These are phyloP conservation scores for Posidonia australis DNA, from an alignment of 106 monocot genomes.

Conservation along the genomic window DNA sequence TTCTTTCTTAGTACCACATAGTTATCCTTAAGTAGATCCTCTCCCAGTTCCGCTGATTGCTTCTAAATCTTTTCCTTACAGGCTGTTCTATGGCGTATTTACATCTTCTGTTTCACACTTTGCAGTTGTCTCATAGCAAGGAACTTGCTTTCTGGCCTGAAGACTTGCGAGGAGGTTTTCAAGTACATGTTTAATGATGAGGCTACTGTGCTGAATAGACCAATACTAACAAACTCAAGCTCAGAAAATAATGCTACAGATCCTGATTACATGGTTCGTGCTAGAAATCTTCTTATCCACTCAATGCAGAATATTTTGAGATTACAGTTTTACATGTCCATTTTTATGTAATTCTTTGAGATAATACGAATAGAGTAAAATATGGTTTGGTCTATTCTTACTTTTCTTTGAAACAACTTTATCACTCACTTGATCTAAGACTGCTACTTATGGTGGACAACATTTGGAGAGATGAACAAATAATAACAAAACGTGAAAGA, in stretches of 20 bases:
- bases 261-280: constrained; percentile 47
- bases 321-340: not conserved
- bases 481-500: not conserved
- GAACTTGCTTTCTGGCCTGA: constrained; percentile 86
- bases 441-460: too few species aligned
- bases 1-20: not conserved
- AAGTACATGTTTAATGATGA: constrained; percentile 70
- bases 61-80: not conserved
- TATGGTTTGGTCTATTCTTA: too few species aligned
- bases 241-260: constrained; percentile 47
- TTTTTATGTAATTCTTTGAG: too few species aligned
- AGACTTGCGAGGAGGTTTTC: constrained; percentile 78
- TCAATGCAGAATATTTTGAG: not conserved
- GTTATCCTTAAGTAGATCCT: not conserved
- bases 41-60: not conserved
- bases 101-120: constrained; percentile 6
- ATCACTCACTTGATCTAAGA: too few species aligned
- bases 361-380: too few species aligned
- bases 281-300: not conserved
- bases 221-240: constrained; percentile 28
- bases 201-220: constrained; percentile 26
- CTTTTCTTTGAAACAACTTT: too few species aligned
- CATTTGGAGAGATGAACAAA: too few species aligned
- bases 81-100: not conserved
- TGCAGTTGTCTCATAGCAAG: constrained; percentile 95